Conservation (phyloP, 2,329 filamentous ascomycete genomes). For the Apiospora marii region DNA sequence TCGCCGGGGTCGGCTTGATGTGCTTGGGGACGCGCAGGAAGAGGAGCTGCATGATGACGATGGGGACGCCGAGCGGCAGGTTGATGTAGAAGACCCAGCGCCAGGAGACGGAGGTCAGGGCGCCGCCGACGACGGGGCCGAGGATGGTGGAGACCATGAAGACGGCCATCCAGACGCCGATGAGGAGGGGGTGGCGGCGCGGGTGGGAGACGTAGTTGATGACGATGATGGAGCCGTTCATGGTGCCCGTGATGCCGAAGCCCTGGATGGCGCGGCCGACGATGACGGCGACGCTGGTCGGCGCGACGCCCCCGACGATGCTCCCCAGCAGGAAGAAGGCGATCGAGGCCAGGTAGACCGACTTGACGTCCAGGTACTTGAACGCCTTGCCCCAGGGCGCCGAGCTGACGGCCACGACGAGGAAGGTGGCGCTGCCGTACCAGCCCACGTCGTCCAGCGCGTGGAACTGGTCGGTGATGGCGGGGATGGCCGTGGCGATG, state of each 20-base stretch:
- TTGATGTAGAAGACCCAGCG: constrained; percentile 37
- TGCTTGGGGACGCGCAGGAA: no score
- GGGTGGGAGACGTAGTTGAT: constrained; percentile 43
- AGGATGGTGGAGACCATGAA: constrained; percentile 46
- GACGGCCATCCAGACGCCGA: constrained; percentile 46
- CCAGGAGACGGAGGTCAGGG: constrained; percentile 42
- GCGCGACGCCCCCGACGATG: constrained; percentile 28
- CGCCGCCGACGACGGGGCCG: constrained; percentile 39
- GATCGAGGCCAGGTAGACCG: constrained; percentile 41
- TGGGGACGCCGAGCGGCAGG: constrained; percentile 33
- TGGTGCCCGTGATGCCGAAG: constrained; percentile 46
- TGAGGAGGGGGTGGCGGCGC: constrained; percentile 47
- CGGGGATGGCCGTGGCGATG: constrained; percentile 43
- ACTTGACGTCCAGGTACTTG: constrained; percentile 47
- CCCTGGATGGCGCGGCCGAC: constrained; percentile 48
- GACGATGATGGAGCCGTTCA: constrained; percentile 43
- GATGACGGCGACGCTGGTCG: constrained; percentile 46
- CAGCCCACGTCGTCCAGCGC: constrained; percentile 47
- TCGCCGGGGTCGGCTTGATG: no score
- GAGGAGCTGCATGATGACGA: constrained; percentile 14
- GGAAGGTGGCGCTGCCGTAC: constrained; percentile 48
- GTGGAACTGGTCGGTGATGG: constrained; percentile 48
- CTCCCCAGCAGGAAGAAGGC: constrained; percentile 48
- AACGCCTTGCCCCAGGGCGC: constrained; percentile 51
- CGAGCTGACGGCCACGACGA: constrained; percentile 48